Evolutionary conservation across 345 rosid genomes (phyloP).

Genomic region (Microcos paniculata): DNA sequence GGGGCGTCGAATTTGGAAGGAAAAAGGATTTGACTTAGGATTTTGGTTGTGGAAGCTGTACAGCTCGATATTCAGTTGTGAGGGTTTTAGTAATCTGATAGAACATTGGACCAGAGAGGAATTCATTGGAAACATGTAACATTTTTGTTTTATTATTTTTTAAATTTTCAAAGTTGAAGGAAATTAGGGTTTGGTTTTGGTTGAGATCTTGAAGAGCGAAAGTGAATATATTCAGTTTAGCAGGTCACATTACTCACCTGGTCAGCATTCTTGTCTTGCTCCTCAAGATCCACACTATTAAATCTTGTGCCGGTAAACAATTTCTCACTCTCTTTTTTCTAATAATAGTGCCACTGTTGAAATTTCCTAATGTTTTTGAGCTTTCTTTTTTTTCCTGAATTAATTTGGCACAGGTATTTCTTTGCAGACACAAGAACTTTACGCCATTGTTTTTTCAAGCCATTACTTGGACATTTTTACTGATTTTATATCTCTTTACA

Average conservation of each 20-base stretch:
- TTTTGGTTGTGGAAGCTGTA: too few species aligned
- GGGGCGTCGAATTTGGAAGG: conserved; percentile 13
- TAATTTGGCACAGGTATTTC: conserved; percentile 56
- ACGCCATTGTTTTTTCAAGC: conserved; percentile 63
- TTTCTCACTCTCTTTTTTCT: background rate
- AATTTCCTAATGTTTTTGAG: background rate
- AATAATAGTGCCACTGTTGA: background rate
- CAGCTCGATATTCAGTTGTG: too few species aligned
- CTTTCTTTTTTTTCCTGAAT: background rate
- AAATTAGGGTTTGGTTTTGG: background rate
- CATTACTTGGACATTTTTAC: conserved; percentile 88
- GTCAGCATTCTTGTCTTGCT: conserved; percentile 84
- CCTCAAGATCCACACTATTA: conserved; percentile 89
- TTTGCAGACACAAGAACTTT: conserved; percentile 88
- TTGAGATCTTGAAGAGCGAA: conserved; percentile 9
- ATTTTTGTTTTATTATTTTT: background rate
- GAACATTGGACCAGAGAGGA: too few species aligned
- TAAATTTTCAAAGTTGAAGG: too few species aligned
- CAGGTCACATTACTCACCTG: conserved; percentile 86
- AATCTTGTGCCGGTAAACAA: conserved; percentile 69
- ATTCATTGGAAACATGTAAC: background rate
- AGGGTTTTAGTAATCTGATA: background rate
- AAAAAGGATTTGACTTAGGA: background rate
- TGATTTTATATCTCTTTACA: conserved; percentile 60
- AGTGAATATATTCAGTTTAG: conserved; percentile 88